Percentiles rank a stretch among this genome's conserved stretches.
These are phyloP conservation scores for Gyromitra esculenta DNA, from an alignment of 2,329 filamentous ascomycete species.

Conservation along the genomic window DNA sequence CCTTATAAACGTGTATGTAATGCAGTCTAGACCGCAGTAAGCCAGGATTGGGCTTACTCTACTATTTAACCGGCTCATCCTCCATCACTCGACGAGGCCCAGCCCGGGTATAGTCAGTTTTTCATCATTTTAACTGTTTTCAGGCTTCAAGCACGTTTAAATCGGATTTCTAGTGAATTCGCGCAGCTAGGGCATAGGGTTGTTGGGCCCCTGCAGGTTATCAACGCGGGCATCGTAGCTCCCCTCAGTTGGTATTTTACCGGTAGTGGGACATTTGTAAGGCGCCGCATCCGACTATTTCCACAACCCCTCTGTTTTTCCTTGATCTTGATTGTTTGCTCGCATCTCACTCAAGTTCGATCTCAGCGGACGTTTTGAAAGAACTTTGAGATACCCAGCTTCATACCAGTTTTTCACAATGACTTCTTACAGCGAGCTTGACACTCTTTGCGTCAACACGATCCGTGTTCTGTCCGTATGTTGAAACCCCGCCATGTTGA, in stretches of 20 bases:
- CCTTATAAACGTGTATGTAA: neutral
- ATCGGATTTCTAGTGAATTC: constrained; percentile 12
- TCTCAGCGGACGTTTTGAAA: constrained; percentile 35
- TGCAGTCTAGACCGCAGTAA: neutral
- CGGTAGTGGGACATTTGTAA: constrained; percentile 43
- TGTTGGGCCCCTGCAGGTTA: constrained; percentile 24
- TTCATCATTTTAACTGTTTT: neutral
- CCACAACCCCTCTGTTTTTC: constrained; percentile 34
- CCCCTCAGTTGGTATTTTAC: constrained; percentile 38
- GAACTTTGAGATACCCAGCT: constrained; percentile 39
- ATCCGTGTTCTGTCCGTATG: constrained; percentile 95
- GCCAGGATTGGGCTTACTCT: neutral
- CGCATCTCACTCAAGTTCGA: constrained; percentile 34
- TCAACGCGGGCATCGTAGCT: constrained; percentile 32
- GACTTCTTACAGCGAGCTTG: constrained; percentile 87
- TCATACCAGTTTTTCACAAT: constrained; percentile 64
- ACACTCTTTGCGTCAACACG: constrained; percentile 95
- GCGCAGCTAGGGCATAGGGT: constrained; percentile 41
- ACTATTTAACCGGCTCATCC: constrained; percentile 41
- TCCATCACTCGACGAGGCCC: constrained; percentile 29
- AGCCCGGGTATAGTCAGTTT: neutral
- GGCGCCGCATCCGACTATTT: constrained; percentile 14
- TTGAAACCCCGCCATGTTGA: constrained; percentile 59
- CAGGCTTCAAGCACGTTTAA: neutral
- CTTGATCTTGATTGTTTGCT: constrained; percentile 29